Percentiles rank a stretch among this genome's conserved stretches.
Evolutionary conservation across 805 yeast species (phyloP).

Genomic region (Saccharomyces paradoxus): DNA sequence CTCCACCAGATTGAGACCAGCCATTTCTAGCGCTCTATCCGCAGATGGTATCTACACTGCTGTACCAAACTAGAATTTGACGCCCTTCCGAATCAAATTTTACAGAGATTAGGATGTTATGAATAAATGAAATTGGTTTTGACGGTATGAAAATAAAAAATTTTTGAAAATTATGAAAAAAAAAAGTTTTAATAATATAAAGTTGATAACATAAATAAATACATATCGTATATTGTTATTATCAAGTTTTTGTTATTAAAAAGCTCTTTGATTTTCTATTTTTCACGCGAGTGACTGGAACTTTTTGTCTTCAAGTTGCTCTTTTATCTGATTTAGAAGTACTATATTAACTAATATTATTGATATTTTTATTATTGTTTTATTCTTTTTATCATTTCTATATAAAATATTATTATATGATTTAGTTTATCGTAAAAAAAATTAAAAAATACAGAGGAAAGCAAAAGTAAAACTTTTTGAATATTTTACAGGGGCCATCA

Average conservation of each 20-base stretch:
- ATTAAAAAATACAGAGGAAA: not conserved
- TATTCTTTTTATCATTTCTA: not conserved
- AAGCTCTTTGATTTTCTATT: not conserved
- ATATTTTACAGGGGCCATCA: not conserved
- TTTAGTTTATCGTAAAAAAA: not conserved
- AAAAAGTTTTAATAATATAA: not conserved
- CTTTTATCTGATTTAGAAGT: no score
- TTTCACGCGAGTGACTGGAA: no score
- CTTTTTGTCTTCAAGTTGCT: no score
- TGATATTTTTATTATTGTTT: not conserved
- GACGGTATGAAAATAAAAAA: not conserved
- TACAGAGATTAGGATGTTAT: not conserved
- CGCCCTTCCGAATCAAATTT: not conserved
- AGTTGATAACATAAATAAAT: not conserved
- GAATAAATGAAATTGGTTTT: not conserved
- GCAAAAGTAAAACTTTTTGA: not conserved
- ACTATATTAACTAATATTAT: not conserved
- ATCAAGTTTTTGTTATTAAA: not conserved
- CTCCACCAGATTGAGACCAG: not conserved
- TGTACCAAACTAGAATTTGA: not conserved
- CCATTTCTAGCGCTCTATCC: not conserved
- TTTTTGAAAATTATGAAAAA: not conserved
- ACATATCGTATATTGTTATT: not conserved
- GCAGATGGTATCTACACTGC: not conserved
- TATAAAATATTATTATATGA: not conserved